phyloP scores from a whole-genome alignment of 1,284 basidiomycete species.

The Trichosporon sp. region DNA sequence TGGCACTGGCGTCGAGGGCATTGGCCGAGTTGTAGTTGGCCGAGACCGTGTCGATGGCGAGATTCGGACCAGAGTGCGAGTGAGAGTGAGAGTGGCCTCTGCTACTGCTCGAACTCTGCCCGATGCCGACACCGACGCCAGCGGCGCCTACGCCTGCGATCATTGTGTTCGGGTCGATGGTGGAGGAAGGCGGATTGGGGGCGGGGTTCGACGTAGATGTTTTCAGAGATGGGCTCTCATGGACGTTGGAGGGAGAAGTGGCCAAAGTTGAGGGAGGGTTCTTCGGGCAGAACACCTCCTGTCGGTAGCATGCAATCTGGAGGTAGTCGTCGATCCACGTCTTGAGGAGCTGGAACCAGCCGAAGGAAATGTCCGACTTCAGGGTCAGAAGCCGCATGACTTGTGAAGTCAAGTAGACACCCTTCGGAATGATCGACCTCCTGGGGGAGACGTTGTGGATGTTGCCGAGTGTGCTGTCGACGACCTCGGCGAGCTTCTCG shows the following conservation, averaged over 20 bases:
- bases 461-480: conserved; percentile 20
- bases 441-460: not conserved
- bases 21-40: conserved; percentile 26
- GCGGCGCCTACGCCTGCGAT: not conserved
- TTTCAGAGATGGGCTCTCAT: not conserved
- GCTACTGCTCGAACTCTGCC: not conserved
- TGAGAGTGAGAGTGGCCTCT: conserved; percentile 9
- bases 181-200: not conserved
- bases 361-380: conserved; percentile 46
- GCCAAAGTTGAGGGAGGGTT: not conserved
- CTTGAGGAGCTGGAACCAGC: conserved; percentile 52
- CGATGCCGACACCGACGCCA: not conserved
- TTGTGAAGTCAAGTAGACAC: conserved; percentile 47
- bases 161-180: not conserved
- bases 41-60: conserved; percentile 32
- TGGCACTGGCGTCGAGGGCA: conserved; percentile 29
- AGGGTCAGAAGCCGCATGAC: conserved; percentile 49
- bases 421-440: conserved; percentile 35
- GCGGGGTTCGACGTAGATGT: not conserved
- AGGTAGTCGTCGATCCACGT: conserved; percentile 53
- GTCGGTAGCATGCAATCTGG: conserved; percentile 40
- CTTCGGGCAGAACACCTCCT: conserved; percentile 35
- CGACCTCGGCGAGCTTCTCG: conserved; percentile 23
- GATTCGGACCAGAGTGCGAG: conserved; percentile 16
- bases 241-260: not conserved